Base-by-base conservation (phyloP, 208 protist species). In the Leishmania guyanensis region DNA sequence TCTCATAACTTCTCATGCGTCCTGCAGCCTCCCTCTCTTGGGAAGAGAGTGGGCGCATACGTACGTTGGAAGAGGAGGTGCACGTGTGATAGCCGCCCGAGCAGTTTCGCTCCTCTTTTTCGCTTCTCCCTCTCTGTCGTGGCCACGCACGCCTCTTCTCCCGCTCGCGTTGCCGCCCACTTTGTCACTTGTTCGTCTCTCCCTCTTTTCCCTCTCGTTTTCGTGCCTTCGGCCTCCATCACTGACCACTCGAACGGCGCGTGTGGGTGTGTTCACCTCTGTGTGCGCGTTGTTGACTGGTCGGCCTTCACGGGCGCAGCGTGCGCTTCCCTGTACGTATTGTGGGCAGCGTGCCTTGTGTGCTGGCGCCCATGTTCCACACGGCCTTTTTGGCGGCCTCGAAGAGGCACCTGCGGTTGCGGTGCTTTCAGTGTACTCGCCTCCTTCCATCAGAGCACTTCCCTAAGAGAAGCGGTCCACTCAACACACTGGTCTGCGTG, bases 381-480 rank as follows among this genome's bases (percentile, higher is more conserved):
- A 83, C 56, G 26, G 58, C 68, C 50, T 56, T 84, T 6, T 68
- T 80, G 73, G 77, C 89, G 14, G 90, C 86, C n/a, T 92, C 90
- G 5, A 96, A 95, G 90, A 91, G 89, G 77, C 83, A 94, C 60
- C 78, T 94, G 64, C 83, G 87, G 22, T 75, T 96, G 53, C 87
- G 85, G 54, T 98, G 94, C 80, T 89, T 76, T 46, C 65, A 79
- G 8, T 98, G 94, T 75, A 60, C 72, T 4, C 91, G 88, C 14
- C 84, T 98, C 43, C 84, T 98, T 2, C 91, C 93, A 3, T 86
- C 91, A 12, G 87, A 78, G 48, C 91, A 98, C 83, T 98, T 95
- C 79, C 81, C 78, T 1, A 89, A 92, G 70, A 73, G 81, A 5
- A 86, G 79, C 12, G 86, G 87, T 43, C 90, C 85, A 14, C 87